Base-by-base conservation (phyloP, 1,139 yeast genomes). In the Suhomyces wounanorum region DNA sequence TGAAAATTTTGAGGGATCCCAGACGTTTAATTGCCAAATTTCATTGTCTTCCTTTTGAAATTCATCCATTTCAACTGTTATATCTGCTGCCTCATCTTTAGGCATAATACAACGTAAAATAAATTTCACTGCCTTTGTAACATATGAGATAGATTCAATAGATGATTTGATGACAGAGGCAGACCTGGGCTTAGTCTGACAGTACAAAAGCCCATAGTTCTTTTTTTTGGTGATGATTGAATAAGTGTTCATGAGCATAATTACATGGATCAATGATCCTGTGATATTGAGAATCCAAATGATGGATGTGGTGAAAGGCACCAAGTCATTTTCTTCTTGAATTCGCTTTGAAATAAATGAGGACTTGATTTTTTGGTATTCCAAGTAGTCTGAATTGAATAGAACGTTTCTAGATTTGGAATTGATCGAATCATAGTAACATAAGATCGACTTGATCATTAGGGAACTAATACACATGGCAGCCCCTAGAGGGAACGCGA, bases 21-120 rank as follows among this genome's bases (percentile, higher is more conserved):
- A 65, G 79, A 64, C 78, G 37, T 68, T 71, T 45, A 87, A 63
- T 48, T 80, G 80, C 82, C 86, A 86, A 16, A 72, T 66, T 44
- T 72, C 69, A 46, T 68, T 68, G 16, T 59, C 59, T 13, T 59
- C 64, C 13, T 63, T 52, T n/a, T 60, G 62, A 37, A 53, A 56
- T 23, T 54, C 55, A 13, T 59, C 59, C 30, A 43, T 18, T 8
- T 45, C 47, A 9, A 53, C 47, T 8, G 54, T 40, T 8, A 42
- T 37, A 21, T 44, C 50, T 8, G 40, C 41, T 11, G 44, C 50
- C 8, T 48, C 49, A 11, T 47, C 48, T 17, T 43, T 40, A 31
- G 42, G 49, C 30, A 53, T 40, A 11, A 48, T 21, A 6, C 31
- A 45, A 17, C 44, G 17, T 23, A 47, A 16, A 3, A 51, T 16